phyloP scores from a whole-genome alignment of 2,329 filamentous ascomycete species.

The Trichoderma koningii region DNA sequence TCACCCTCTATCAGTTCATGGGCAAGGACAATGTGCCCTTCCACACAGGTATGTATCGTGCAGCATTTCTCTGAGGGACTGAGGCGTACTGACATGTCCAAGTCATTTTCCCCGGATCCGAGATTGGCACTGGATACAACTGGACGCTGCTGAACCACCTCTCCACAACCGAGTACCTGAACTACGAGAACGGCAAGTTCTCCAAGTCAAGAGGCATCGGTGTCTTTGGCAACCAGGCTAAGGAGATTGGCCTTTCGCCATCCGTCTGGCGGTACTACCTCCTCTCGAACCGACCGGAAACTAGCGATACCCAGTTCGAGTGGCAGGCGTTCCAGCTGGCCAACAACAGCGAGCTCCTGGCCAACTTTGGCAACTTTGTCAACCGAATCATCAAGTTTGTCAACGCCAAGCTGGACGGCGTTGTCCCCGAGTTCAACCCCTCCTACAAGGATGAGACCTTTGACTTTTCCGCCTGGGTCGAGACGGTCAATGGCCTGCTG shows the following conservation, averaged over 20 bases:
- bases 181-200: slow-evolving; percentile 89
- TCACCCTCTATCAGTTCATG: slow-evolving; percentile 92
- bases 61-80: neutral
- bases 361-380: slow-evolving; percentile 74
- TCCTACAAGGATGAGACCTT: slow-evolving; percentile 61
- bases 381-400: slow-evolving; percentile 75
- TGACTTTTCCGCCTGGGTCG: slow-evolving; percentile 33
- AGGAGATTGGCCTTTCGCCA: slow-evolving; percentile 78
- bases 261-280: slow-evolving; percentile 96
- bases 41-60: slow-evolving; percentile 63
- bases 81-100: neutral
- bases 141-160: slow-evolving; percentile 91
- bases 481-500: slow-evolving; percentile 58
- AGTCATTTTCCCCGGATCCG: slow-evolving; percentile 78
- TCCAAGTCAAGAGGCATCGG: slow-evolving; percentile 87
- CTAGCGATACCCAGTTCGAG: slow-evolving; percentile 84
- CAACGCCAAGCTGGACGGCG: slow-evolving; percentile 71
- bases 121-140: slow-evolving; percentile 78
- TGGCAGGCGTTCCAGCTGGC: slow-evolving; percentile 79
- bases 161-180: slow-evolving; percentile 83
- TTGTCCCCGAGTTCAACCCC: slow-evolving; percentile 63
- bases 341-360: slow-evolving; percentile 87
- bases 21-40: slow-evolving; percentile 70
- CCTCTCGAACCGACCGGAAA: slow-evolving; percentile 80
- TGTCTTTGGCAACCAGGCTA: slow-evolving; percentile 88